Base-by-base conservation (phyloP, 176 grass and related monocot species). In the Juncus inflexus region DNA sequence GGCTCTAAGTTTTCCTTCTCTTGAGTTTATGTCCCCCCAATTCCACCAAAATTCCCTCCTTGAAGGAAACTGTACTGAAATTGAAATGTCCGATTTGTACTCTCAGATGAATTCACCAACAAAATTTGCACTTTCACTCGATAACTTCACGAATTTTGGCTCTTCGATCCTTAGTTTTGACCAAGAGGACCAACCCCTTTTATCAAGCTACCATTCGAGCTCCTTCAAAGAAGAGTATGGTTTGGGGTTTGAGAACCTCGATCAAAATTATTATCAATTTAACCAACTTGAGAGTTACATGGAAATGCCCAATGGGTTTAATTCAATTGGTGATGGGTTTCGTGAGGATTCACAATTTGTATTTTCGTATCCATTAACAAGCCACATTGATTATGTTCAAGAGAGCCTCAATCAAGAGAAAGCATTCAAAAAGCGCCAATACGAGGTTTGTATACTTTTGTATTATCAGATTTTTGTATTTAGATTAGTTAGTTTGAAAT, bases 1-100 rank as follows among this genome's bases (percentile, higher is more conserved):
- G 67, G 67, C 67, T 58, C 67, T 35, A 57, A 43, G 67, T 71
- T 71, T 71, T 28, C 53, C 67, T 58, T 71, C 67, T 71, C 15
- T 57, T 59, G 67, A 59, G 52, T 42, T 71, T 12, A 71, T 59
- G 42, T 28, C 42, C 37, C 53, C 67, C 3, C 53, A 58, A 59
- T 59, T 10, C 67, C 52, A 58, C 54, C 67, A 71, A 42, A 11
- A 55, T 59, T 58, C 51, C 38, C 54, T 59, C 42, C 67, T 58
- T 43, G 67, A 58, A 45, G 67, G 12, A 71, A 71, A 12, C 11
- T 13, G 15, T 45, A 7, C 54, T 4, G 13, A 71, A 59, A 7
- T 37, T 4, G 13, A 71, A 59, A 58, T 16, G 11, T 58, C 28
- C 11, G 38, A 71, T 35, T 43, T 35, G 38, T 59, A 12, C 3